phyloP scores from a whole-genome alignment of 768 basidiomycete genomes.

The Boletus sp. region DNA sequence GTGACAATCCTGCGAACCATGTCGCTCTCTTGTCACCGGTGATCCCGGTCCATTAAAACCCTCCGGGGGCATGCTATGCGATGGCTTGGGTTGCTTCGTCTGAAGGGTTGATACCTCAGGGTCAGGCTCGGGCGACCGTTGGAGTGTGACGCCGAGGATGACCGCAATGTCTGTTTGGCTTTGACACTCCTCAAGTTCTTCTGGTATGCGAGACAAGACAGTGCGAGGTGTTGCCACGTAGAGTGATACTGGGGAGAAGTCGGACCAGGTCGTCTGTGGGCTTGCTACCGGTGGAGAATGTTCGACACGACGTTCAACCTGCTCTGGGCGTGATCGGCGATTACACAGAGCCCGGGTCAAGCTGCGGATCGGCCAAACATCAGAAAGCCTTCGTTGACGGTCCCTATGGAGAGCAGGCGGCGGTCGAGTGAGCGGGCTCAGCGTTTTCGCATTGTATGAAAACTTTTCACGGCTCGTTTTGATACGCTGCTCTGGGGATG shows the following conservation, averaged over 20 bases:
- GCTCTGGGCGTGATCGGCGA: conserved; percentile 7
- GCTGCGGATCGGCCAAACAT: conserved; percentile 21
- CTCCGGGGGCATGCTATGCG: not conserved
- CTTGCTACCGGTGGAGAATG: not conserved
- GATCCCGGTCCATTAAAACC: not conserved
- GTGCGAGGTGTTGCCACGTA: conserved; percentile 21
- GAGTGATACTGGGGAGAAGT: conserved; percentile 20
- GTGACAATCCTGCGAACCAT: not conserved
- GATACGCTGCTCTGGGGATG: not conserved
- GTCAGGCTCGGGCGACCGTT: conserved; percentile 10
- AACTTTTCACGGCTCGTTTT: conserved; percentile 2
- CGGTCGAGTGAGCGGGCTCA: conserved; percentile 14
- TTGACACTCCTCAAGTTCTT: conserved; percentile 25
- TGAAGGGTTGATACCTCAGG: not conserved
- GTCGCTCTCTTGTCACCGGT: not conserved
- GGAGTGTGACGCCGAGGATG: conserved; percentile 12
- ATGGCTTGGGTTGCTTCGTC: not conserved
- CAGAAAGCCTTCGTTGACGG: conserved; percentile 13
- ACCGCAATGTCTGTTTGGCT: conserved; percentile 17
- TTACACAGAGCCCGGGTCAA: conserved; percentile 12
- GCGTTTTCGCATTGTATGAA: conserved; percentile 13
- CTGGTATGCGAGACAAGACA: conserved; percentile 27
- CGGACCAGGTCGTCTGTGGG: conserved; percentile 30
- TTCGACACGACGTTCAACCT: not conserved
- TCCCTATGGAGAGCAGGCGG: conserved; percentile 9